phyloP scores from a whole-genome alignment of 2,329 filamentous ascomycete genomes.

The Talaromyces verruculosus region DNA sequence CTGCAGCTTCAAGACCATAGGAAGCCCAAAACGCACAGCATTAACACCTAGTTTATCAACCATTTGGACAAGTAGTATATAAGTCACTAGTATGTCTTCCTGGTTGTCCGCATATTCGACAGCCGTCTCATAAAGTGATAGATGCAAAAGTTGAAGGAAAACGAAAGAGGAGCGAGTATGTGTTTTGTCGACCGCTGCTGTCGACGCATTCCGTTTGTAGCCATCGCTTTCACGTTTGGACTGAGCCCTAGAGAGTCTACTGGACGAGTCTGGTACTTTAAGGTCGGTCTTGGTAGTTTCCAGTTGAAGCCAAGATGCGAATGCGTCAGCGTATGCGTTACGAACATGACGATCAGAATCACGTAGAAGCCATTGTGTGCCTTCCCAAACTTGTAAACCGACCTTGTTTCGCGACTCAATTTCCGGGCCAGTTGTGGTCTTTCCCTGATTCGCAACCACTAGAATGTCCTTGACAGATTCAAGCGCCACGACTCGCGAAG shows the following conservation, averaged over 20 bases:
- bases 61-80: constrained; percentile 73
- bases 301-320: constrained; percentile 80
- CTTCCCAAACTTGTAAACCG: constrained; percentile 84
- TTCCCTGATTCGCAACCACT: constrained; percentile 71
- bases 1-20: constrained; percentile 86
- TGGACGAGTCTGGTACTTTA: constrained; percentile 59
- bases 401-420: constrained; percentile 72
- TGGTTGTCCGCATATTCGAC: constrained; percentile 71
- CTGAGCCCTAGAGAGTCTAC: constrained; percentile 46
- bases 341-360: constrained; percentile 77
- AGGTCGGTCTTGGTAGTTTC: constrained; percentile 71
- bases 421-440: constrained; percentile 56
- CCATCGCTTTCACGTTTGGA: constrained; percentile 45
- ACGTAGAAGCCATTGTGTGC: constrained; percentile 88
- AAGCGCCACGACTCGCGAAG: constrained; percentile 65
- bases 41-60: constrained; percentile 79
- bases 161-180: constrained; percentile 58
- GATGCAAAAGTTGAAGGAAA: constrained; percentile 78
- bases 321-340: constrained; percentile 78
- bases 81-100: constrained; percentile 72
- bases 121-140: constrained; percentile 86
- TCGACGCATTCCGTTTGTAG: constrained; percentile 63
- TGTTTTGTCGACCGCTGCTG: constrained; percentile 62
- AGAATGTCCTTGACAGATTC: constrained; percentile 80
- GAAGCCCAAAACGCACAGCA: constrained; percentile 71